Percentiles rank a stretch among this genome's conserved stretches.
phyloP scores from a whole-genome alignment of 495 filamentous ascomycete genomes.

The Trichoderma reesei region DNA sequence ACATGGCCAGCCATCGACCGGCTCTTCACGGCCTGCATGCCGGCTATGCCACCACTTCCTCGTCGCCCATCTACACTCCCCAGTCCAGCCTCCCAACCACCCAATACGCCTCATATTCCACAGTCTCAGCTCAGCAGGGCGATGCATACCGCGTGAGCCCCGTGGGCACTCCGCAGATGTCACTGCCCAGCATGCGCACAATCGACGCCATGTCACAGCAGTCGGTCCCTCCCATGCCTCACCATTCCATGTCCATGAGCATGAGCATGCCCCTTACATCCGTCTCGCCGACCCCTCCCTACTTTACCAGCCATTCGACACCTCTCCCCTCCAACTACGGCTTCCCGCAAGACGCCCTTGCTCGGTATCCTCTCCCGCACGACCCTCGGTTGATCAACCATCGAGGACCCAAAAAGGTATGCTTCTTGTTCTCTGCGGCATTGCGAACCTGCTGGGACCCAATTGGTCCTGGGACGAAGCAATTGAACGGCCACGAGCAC shows the following conservation, averaged over 20 bases:
- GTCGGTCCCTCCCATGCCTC: slow-evolving; percentile 26
- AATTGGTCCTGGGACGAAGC: slow-evolving; percentile 10
- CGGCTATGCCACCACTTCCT: slow-evolving; percentile 31
- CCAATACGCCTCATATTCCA: slow-evolving; percentile 38
- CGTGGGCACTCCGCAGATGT: slow-evolving; percentile 40
- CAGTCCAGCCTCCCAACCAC: slow-evolving; percentile 39
- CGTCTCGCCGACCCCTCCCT: slow-evolving; percentile 23
- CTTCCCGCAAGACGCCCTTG: slow-evolving; percentile 34
- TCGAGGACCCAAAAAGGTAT: slow-evolving; percentile 80
- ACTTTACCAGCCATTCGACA: slow-evolving; percentile 24
- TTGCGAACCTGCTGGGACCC: slow-evolving; percentile 7
- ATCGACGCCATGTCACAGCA: slow-evolving; percentile 40
- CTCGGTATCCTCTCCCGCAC: slow-evolving; percentile 49
- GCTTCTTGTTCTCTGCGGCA: no score
- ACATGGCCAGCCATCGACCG: slow-evolving; percentile 1
- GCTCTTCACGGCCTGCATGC: slow-evolving; percentile 39
- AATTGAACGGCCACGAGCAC: slow-evolving; percentile 19
- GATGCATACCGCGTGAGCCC: slow-evolving; percentile 45
- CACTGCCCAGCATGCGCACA: slow-evolving; percentile 58
- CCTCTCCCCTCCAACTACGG: slow-evolving; percentile 33
- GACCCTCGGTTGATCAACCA: slow-evolving; percentile 60
- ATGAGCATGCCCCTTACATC: slow-evolving; percentile 20
- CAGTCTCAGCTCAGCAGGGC: slow-evolving; percentile 35
- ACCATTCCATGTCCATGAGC: slow-evolving; percentile 23
- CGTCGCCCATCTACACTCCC: slow-evolving; percentile 45